Base-by-base conservation (phyloP, 129 eudicot species). In the Flaveria trinervia region DNA sequence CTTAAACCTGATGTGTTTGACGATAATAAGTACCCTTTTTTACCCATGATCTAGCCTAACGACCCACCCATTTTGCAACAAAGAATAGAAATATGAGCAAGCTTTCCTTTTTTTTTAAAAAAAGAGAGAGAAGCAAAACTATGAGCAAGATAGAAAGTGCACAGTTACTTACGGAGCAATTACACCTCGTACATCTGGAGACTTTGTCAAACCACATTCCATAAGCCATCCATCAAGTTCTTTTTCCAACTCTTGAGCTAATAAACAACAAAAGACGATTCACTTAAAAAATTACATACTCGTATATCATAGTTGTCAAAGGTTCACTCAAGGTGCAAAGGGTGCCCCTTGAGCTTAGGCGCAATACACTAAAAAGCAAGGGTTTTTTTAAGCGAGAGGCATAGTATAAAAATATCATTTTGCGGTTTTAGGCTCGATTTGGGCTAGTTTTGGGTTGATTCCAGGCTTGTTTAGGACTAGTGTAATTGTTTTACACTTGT, bases 151-250 rank as follows among this genome's bases (percentile, higher is more conserved):
- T 1, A 49, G 30, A 39, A 17, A 70, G 17, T 39, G 18, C 10
- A 79, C 20, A 54, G 44, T 46, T 56, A 80, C 97, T 86, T 84
- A 94, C 99, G 99, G 99, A 33, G 99, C 99, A 79, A 94, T 94
- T 64, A 94, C 97, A 70, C 92, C 99, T 75, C 99, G 86, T 75
- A 94, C 97, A 84, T 94, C 96, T 1, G 99, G 80, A 74, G 96
- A 91, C 66, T 91, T 91, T 55, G 86, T 73, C 75, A 94, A 51
- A 54, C 90, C 93, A 70, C 88, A 69, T 25, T 77, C 93, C 64
- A 80, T 69, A 54, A 94, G 93, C 99, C 99, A 94, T 62, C 92
- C 96, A 49, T 94, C 99, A 51, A 94, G 94, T 75, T 94, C 96
- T 77, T 88, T 84, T 18, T 81, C 86, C 67, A 94, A 83, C 77